Percentiles rank a stretch among this genome's conserved stretches.
Conservation (phyloP, 805 yeast species). For the Cyberlindnera samutprakarnensis region DNA sequence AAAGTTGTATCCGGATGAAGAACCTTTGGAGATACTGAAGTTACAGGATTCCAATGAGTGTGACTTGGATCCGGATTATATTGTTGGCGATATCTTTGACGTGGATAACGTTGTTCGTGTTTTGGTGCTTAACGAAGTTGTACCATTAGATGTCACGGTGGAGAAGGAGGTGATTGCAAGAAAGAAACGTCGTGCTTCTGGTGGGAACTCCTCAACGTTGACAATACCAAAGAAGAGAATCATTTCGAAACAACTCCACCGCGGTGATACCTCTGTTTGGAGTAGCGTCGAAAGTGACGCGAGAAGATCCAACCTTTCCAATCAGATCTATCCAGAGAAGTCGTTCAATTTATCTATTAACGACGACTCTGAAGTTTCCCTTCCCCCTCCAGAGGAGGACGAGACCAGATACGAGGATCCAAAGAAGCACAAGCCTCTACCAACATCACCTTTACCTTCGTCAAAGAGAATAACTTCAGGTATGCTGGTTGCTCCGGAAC, state of each 20-base stretch:
- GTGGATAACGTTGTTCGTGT: constrained; percentile 40
- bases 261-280: constrained; percentile 13
- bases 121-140: constrained; percentile 33
- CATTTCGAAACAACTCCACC: not conserved
- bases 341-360: constrained; percentile 15
- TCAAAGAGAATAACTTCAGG: constrained; percentile 35
- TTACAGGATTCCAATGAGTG: constrained; percentile 63
- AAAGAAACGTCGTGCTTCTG: constrained; percentile 19
- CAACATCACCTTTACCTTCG: constrained; percentile 18
- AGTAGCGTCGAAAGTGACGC: constrained; percentile 13
- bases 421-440: constrained; percentile 13
- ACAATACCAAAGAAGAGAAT: constrained; percentile 22
- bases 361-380: constrained; percentile 27
- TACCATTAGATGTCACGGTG: constrained; percentile 15
- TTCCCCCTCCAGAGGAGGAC: constrained; percentile 22
- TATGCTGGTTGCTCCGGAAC: constrained; percentile 36
- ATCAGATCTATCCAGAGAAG: constrained; percentile 29
- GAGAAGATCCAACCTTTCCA: constrained; percentile 32
- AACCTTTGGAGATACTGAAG: constrained; percentile 44
- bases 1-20: constrained; percentile 59
- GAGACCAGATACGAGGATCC: constrained; percentile 17
- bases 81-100: constrained; percentile 57
- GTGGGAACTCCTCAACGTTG: constrained; percentile 14
- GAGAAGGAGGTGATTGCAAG: constrained; percentile 6
- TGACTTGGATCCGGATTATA: constrained; percentile 75